Base-by-base conservation (phyloP, 805 yeast genomes). In the Debaryomyces maramus region DNA sequence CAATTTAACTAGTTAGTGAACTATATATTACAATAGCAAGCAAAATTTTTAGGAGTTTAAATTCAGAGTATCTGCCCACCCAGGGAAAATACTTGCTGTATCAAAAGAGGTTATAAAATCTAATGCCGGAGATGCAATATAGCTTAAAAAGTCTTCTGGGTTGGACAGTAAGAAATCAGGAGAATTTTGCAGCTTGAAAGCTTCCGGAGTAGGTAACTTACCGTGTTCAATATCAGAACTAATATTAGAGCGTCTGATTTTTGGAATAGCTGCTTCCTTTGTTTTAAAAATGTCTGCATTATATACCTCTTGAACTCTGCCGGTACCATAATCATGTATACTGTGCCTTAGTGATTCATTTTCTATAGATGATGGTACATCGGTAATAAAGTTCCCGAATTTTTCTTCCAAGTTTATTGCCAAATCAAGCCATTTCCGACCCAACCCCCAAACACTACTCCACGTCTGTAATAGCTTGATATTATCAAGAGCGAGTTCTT, bases 251-350 rank as follows among this genome's bases (percentile, higher is more conserved):
- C 13, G 11, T 3, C 9, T 3, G 13, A 3, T 3, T 24, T 41
- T 44, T 46, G 45, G 48, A 20, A 50, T 50, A 7, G 40, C 31
- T 53, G 42, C 47, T 15, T 42, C 44, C n/a, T 41, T 45, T 30
- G 41, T 36, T 27, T 42, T 23, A 5, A 30, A 29, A 28, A 34
- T 32, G 17, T 41, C 45, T 13, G 48, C 45, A 13, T 43, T 38
- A 27, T 48, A 47, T 5, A 45, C 50, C 29, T 61, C 67, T 21
- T 37, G 37, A 3, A 61, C 56, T 34, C 54, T 56, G 4, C 59
- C 56, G 30, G 51, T 58, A 10, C 67, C 66, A 42, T 60, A 61
- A 40, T 63, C 66, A 22, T 56, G 61, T 41, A 63, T 40, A 6
- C 56, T 50, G 33, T 59, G 57, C 28, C 60, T 43, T 3, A 60